A percentile compares a stretch with the other conserved stretches of the same genome.
These are phyloP conservation scores for Pythium sp. DNA, from an alignment of 352 stramenopile genomes.

Conservation along the genomic window DNA sequence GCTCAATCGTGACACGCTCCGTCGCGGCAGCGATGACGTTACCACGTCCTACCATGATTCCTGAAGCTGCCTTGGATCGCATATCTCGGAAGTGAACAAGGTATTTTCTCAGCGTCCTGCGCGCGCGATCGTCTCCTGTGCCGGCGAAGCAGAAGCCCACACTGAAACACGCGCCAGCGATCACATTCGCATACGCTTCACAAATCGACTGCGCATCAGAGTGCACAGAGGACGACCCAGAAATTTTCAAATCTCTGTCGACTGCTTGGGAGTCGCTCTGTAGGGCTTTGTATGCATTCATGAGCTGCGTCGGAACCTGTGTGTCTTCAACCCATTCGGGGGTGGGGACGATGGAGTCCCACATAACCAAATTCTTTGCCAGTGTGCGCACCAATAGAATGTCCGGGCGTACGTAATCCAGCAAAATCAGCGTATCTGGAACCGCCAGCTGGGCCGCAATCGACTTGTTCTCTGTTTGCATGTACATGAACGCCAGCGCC, in stretches of 20 bases:
- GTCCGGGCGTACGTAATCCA: constrained; percentile 96
- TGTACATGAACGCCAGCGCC: constrained; percentile 96
- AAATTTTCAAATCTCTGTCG: constrained; percentile 9
- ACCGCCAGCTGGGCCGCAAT: constrained; percentile 86
- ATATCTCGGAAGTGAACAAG: constrained; percentile 80
- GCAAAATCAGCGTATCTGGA: constrained; percentile 93
- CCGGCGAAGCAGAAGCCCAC: constrained; percentile 95
- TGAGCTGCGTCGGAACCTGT: constrained; percentile 58
- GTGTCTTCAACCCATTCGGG: constrained; percentile 86
- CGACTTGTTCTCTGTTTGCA: constrained; percentile 89
- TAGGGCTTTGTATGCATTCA: constrained; percentile 43
- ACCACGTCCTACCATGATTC: constrained; percentile 22
- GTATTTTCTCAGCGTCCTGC: constrained; percentile 57
- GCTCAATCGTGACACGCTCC: constrained; percentile 90
- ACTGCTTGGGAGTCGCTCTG: not conserved
- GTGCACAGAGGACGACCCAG: constrained; percentile 22
- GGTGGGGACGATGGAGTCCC: constrained; percentile 90
- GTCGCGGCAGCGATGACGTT: constrained; percentile 56
- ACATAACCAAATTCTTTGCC: constrained; percentile 94
- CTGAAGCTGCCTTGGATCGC: constrained; percentile 36
- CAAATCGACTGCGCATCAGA: constrained; percentile 89
- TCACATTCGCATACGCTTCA: constrained; percentile 93
- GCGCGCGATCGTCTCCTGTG: constrained; percentile 59
- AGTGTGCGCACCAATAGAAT: constrained; percentile 94
- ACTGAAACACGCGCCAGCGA: constrained; percentile 94